These are phyloP conservation scores for Naegleria fowleri DNA, from an alignment of 208 protist genomes.

Conservation along the genomic window DNA sequence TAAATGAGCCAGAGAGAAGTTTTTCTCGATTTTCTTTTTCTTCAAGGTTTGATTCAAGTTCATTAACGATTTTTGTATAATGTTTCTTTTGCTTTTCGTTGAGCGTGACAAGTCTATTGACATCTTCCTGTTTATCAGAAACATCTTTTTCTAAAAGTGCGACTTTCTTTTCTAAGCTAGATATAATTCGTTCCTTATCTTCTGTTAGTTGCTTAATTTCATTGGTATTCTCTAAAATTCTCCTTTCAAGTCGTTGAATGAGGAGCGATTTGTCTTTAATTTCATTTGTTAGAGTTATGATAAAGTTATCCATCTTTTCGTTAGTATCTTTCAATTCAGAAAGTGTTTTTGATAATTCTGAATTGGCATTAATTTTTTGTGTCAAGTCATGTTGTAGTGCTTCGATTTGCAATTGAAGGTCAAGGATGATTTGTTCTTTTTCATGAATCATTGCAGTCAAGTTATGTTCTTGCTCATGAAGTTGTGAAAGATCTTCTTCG, in stretches of 20 bases:
- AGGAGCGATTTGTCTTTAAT: background rate
- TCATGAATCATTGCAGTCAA: no score
- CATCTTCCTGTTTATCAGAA: background rate
- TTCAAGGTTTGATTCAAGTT: background rate
- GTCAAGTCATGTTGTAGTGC: no score
- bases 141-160: background rate
- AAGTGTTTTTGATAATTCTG: background rate
- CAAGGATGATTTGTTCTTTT: no score
- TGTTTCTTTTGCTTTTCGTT: background rate
- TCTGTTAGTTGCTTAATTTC: background rate
- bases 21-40: background rate
- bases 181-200: background rate
- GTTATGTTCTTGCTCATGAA: no score
- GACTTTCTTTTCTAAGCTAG: background rate
- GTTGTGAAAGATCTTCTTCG: no score
- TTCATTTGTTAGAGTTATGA: background rate
- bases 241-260: background rate
- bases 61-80: background rate
- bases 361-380: no score
- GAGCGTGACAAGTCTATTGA: background rate
- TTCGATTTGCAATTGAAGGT: no score
- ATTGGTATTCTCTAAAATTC: background rate
- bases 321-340: background rate
- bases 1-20: background rate
- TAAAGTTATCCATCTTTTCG: background rate